Percentiles rank a stretch among this genome's conserved stretches.
Conservation (phyloP, 2,329 filamentous ascomycete species). For the Sporothrix brasiliensis region DNA sequence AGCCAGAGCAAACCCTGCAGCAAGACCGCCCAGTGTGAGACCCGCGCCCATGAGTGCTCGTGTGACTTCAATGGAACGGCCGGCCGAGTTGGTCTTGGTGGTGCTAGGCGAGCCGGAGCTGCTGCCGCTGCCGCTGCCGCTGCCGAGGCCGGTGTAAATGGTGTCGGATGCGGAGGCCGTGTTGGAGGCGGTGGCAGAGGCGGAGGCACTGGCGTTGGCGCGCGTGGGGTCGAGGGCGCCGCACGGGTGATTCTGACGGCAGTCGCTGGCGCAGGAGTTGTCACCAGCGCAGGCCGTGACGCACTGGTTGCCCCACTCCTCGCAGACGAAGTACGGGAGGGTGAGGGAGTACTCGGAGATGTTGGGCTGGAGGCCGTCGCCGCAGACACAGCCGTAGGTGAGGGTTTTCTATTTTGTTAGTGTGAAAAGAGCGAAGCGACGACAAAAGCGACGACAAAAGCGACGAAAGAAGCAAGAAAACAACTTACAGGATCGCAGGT, state of each 20-base stretch:
- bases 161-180: slow-evolving; percentile 40
- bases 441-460: background rate
- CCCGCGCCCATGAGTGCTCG: slow-evolving; percentile 38
- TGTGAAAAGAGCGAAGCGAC: background rate
- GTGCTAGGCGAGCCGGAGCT: slow-evolving; percentile 18
- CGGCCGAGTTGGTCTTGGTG: slow-evolving; percentile 28
- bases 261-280: slow-evolving; percentile 63
- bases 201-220: slow-evolving; percentile 58
- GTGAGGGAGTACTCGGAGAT: slow-evolving; percentile 76
- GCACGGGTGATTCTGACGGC: slow-evolving; percentile 69
- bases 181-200: slow-evolving; percentile 48
- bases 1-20: slow-evolving; percentile 44
- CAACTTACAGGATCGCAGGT: slow-evolving; percentile 65
- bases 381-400: slow-evolving; percentile 73
- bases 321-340: slow-evolving; percentile 76
- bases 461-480: background rate
- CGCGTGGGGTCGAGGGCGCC: slow-evolving; percentile 67
- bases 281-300: slow-evolving; percentile 57
- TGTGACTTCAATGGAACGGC: slow-evolving; percentile 42
- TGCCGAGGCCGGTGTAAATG: slow-evolving; percentile 46
- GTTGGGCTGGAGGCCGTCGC: slow-evolving; percentile 67
- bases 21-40: slow-evolving; percentile 37
- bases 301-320: slow-evolving; percentile 70
- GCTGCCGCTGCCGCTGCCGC: slow-evolving; percentile 24
- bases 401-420: slow-evolving; percentile 54